Base-by-base conservation (phyloP, 768 basidiomycete genomes). In the Crepidotus variabilis region DNA sequence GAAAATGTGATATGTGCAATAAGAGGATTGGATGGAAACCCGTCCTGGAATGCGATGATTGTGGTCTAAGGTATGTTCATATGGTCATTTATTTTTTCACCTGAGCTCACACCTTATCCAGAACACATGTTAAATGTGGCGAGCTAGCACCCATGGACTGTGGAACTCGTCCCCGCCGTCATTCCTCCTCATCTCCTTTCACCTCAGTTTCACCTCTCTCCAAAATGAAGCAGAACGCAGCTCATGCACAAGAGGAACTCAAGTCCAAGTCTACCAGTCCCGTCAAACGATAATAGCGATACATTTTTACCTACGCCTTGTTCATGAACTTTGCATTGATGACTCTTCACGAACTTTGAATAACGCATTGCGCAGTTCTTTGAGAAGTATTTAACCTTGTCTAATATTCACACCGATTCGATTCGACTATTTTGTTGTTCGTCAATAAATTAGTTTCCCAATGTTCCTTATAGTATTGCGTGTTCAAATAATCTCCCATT, bases 11-110 rank as follows among this genome's bases (percentile, higher is more conserved):
- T 69, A 71, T 93, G 16, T 96, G 93, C 64, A 65, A 68, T 45
- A 94, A 94, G 77, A 75, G 90, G 48, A 75, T 96, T 36, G 92
- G 92, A 11, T 87, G 89, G 86, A 94, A 92, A 68, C 85, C 92
- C 20, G 81, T 88, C 32, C 72, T 95, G 18, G 85, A 90, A 64
- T 96, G 93, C 67, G 93, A 95, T 69, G 93, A 95, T 70, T 95
- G 94, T 70, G 86, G 88, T 23, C 71, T 91, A 63, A 80, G 85
- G 84, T 88, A 55, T 54, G 80, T 68, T 49, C 51, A 46, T 51
- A 43, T n/a, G 23, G 50, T 46, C 35, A 32, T 46, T 47, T 49
- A 57, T 28, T 32, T 14, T 47, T n/a, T 35, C 18, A 28, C 54
- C 61, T 46, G 24, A 57, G 16, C 20, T 16, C 33, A 60, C 48